Evolutionary conservation across 2,329 filamentous ascomycete species (phyloP).

Genomic region (Ambrosiella xylebori): DNA sequence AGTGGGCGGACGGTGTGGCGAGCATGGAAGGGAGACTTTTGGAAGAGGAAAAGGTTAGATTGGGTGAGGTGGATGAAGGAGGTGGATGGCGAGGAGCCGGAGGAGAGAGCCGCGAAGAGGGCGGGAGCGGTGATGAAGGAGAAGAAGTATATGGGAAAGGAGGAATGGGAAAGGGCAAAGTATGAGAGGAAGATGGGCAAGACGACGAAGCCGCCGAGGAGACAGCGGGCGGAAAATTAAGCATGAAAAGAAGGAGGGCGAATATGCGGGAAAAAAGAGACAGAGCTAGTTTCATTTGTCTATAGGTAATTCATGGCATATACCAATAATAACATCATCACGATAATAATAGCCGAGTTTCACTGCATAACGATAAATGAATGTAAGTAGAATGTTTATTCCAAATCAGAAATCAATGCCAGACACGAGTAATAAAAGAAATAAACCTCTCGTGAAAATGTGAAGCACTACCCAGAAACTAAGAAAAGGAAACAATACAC

Average conservation of each 20-base stretch:
- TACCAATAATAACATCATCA: background rate
- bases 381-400: too few species aligned
- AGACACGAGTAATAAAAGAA: background rate
- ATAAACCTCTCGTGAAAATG: background rate
- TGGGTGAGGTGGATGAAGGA: slow-evolving; percentile 43
- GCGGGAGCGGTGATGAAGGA: slow-evolving; percentile 5
- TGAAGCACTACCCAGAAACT: slow-evolving; percentile 2
- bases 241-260: background rate
- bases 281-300: background rate
- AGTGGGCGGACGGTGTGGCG: slow-evolving; percentile 40
- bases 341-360: too few species aligned
- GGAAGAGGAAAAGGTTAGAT: slow-evolving; percentile 33
- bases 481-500: background rate
- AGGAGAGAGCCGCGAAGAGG: slow-evolving; percentile 6
- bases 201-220: slow-evolving; percentile 5
- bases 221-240: background rate
- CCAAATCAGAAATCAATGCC: too few species aligned
- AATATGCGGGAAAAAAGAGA: background rate
- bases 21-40: slow-evolving; percentile 40
- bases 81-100: slow-evolving; percentile 8
- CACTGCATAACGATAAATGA: too few species aligned
- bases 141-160: slow-evolving; percentile 10
- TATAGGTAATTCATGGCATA: background rate
- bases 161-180: slow-evolving; percentile 11
- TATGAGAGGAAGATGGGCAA: slow-evolving; percentile 4